Evolutionary conservation across 139 green algal species (phyloP).

Genomic region (Dunaliella sp.): DNA sequence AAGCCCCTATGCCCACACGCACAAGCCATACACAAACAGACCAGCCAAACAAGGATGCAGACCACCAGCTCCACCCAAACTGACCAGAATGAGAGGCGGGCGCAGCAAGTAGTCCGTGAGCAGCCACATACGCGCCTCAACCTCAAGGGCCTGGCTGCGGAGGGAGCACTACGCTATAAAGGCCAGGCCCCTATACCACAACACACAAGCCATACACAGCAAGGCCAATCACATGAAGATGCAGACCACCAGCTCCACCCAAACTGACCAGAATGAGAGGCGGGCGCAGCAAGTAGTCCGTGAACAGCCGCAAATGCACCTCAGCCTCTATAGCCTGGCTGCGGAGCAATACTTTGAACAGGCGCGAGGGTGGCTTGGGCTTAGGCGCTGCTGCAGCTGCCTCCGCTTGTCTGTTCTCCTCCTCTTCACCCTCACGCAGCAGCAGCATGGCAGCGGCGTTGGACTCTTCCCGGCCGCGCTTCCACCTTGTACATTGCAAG

Average conservation of each 20-base stretch:
- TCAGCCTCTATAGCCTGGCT: conserved; percentile 16
- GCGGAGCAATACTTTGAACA: conserved; percentile 23
- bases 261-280: conserved; percentile 27
- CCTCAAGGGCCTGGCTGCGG: conserved; percentile 10
- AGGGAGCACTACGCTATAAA: too few relatives aligned
- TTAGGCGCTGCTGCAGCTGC: not conserved
- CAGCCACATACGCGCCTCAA: conserved; percentile 20
- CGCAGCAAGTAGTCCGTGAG: conserved; percentile 31
- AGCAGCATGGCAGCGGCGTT: not conserved
- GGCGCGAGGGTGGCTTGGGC: conserved; percentile 21
- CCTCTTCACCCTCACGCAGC: not conserved
- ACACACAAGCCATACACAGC: too few relatives aligned
- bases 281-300: conserved; percentile 28
- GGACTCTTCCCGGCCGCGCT: not conserved
- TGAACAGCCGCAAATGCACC: conserved; percentile 25
- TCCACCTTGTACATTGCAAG: too few relatives aligned
- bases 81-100: conserved; percentile 30
- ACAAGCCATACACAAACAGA: too few relatives aligned
- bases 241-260: not conserved
- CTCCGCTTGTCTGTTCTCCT: not conserved
- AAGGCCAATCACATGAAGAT: too few relatives aligned
- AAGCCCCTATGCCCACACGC: too few relatives aligned
- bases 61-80: not conserved
- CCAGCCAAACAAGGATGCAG: too few relatives aligned
- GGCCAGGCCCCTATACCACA: too few relatives aligned